A percentile compares a stretch with the other conserved stretches of the same genome.
These are phyloP conservation scores for Linnemannia elongata DNA, from an alignment of 192 early-diverging fungal species.

Conservation along the genomic window DNA sequence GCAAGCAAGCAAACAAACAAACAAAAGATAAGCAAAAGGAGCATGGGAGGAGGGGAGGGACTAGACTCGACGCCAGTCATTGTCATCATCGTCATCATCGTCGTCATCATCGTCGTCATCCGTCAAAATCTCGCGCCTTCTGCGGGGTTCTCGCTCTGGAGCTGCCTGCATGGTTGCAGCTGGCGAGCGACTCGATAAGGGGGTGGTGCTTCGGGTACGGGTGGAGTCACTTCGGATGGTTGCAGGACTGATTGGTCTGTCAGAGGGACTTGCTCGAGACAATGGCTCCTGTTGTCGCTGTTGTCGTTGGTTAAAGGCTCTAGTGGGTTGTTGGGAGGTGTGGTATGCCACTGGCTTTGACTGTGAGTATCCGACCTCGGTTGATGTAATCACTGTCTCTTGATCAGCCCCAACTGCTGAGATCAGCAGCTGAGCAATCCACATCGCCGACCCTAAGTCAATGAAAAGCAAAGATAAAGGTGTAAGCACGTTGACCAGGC, in stretches of 20 bases:
- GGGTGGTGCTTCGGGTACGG: background rate
- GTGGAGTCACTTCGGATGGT: background rate
- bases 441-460: conserved; percentile 23
- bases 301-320: background rate
- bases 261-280: background rate
- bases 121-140: background rate
- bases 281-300: background rate
- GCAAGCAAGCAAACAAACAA: background rate
- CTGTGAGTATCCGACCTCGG: background rate
- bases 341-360: background rate
- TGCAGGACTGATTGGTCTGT: background rate
- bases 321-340: background rate
- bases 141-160: background rate
- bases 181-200: background rate
- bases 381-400: background rate
- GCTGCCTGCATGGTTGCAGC: background rate
- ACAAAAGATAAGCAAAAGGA: background rate
- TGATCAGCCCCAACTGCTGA: conserved; percentile 32
- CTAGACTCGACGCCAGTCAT: background rate
- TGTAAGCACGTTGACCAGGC: background rate
- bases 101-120: background rate
- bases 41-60: background rate
- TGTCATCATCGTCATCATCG: background rate
- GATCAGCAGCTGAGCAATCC: conserved; percentile 48
- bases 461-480: background rate